These are phyloP conservation scores for Cynanchum wilfordii DNA, from an alignment of 257 asterid species.

Conservation along the genomic window DNA sequence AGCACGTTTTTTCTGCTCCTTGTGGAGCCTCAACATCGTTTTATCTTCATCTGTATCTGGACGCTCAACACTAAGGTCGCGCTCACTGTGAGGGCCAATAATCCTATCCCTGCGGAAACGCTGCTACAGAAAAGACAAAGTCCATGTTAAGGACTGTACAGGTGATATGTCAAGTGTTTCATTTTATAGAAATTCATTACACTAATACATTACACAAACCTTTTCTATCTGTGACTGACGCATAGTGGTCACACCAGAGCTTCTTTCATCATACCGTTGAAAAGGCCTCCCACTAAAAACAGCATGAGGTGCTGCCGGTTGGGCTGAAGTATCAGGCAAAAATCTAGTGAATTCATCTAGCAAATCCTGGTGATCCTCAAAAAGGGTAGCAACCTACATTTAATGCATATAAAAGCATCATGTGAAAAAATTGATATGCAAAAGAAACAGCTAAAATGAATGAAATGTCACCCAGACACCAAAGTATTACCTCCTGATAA, in stretches of 20 bases:
- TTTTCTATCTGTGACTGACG: conserved; percentile 65
- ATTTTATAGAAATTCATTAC: not conserved
- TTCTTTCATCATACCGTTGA: conserved; percentile 73
- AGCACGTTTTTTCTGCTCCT: conserved; percentile 71
- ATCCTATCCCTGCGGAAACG: conserved; percentile 63
- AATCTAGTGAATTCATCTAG: conserved; percentile 94
- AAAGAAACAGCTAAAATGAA: not conserved
- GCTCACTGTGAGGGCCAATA: conserved; percentile 58
- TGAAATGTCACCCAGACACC: not conserved
- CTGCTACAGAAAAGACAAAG: conserved; percentile 31
- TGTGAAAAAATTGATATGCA: not conserved
- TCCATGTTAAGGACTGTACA: not conserved
- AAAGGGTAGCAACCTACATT: conserved; percentile 79
- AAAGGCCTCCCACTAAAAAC: conserved; percentile 53
- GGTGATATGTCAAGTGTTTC: not conserved
- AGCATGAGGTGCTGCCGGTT: conserved; percentile 58
- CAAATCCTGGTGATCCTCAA: conserved; percentile 83
- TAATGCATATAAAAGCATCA: not conserved
- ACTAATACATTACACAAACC: conserved; percentile 33
- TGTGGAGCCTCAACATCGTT: conserved; percentile 57
- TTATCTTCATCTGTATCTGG: conserved; percentile 81
- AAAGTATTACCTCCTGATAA: conserved; percentile 71
- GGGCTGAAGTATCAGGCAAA: conserved; percentile 73
- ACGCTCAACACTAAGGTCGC: conserved; percentile 72
- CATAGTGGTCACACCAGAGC: conserved; percentile 57